Evolutionary conservation across 768 basidiomycete genomes (phyloP).

Genomic region (Suillus paluster): DNA sequence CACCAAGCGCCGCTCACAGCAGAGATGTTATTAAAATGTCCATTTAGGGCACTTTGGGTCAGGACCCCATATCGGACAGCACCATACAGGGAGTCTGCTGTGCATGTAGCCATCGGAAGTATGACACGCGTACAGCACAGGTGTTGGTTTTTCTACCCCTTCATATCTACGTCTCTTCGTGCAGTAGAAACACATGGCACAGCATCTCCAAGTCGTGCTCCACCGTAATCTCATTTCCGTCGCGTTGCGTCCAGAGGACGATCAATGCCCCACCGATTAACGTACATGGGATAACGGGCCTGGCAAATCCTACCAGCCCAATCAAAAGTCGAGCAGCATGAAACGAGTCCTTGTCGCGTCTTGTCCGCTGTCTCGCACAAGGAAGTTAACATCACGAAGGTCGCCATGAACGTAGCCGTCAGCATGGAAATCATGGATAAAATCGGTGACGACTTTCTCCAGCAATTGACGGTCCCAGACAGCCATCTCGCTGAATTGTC

Average conservation of each 20-base stretch:
- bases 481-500: neutral
- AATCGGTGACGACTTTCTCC: neutral
- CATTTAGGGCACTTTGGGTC: no score
- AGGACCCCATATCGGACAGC: no score
- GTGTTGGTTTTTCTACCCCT: no score
- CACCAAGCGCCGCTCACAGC: no score
- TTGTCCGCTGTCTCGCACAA: conserved; percentile 3
- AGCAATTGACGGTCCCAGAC: neutral
- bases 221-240: neutral
- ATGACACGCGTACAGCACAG: no score
- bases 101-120: no score
- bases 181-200: neutral
- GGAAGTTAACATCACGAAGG: conserved; percentile 6
- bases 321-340: conserved; percentile 4
- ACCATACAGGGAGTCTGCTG: no score
- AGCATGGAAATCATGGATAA: neutral
- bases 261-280: neutral
- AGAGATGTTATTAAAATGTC: no score
- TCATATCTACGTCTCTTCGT: no score
- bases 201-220: neutral
- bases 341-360: neutral
- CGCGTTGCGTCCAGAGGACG: neutral
- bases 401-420: conserved; percentile 9
- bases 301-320: neutral
- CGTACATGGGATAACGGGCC: neutral